Base-by-base conservation (phyloP, 2,329 filamentous ascomycete genomes). In the Talaromyces sp. region DNA sequence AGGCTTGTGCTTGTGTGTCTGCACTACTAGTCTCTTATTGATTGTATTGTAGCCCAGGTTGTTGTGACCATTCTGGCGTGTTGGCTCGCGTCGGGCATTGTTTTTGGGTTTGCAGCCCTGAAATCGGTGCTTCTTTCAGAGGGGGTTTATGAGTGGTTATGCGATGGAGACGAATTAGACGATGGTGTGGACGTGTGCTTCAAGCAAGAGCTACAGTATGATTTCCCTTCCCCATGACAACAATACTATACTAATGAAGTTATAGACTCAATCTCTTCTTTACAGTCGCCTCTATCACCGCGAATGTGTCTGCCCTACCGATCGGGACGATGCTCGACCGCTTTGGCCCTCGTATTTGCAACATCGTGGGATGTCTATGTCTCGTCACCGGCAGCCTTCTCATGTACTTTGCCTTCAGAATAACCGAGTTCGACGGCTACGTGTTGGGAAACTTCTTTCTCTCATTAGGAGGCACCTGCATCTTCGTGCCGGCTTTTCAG, bases 251-350 rank as follows among this genome's bases (percentile, higher is more conserved):
- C 69, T 61, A 17, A 25, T 47, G 7, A 25, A 54, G 6, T 53
- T 31, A 40, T 64, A 80, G 79, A 68, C 84, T 97, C 65, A 97
- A 97, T 74, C 81, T 96, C 71, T 96, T 96, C 89, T 97, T 97
- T 81, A 95, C 92, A 10, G 85, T 93, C 43, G 92, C 93, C 29
- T 93, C 92, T 27, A 93, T 96, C 2, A 90, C 87, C 10, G 95
- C 93, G 53, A 97, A 97, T 72, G 89, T 96, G 19, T 91, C 89
- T 51, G 92, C 93, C 40, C 83, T 97, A 1, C 91, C 92, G 1
- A 88, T 96, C 29, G 93, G 93, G 27, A 91, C 91, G 5, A 89
- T 96, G 29, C 86, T 97, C 15, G 93, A 97, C 77, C 85, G 88
- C 68, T 92, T 86, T 73, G 93, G 93, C 1, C 93, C 93, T n/a